Percentiles rank a stretch among this genome's conserved stretches.
phyloP scores from a whole-genome alignment of 257 asterid species.

The Petrea volubilis region DNA sequence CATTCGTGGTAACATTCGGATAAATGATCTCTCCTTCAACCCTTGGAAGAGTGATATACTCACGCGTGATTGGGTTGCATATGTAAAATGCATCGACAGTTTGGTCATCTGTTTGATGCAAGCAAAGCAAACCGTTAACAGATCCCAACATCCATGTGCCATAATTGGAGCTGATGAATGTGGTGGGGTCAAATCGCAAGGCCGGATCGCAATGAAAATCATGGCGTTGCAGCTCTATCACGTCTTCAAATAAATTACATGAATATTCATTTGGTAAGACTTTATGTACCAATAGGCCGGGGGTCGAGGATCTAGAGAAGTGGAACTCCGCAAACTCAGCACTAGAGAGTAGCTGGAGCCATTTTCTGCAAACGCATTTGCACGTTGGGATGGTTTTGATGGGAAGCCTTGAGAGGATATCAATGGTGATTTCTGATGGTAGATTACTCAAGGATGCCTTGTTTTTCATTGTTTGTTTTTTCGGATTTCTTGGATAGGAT shows the following conservation, averaged over 20 bases:
- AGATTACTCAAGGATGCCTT: conserved; percentile 8
- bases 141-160: conserved; percentile 13
- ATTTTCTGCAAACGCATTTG: conserved; percentile 37
- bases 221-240: neutral
- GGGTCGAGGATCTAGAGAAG: conserved; percentile 19
- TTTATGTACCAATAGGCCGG: conserved; percentile 25
- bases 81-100: neutral
- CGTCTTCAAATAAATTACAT: conserved; percentile 10
- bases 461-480: neutral
- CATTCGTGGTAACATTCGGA: conserved; percentile 2
- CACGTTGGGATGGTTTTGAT: conserved; percentile 14
- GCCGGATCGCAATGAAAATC: conserved; percentile 21
- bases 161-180: neutral
- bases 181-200: conserved; percentile 9
- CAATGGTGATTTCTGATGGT: conserved; percentile 26
- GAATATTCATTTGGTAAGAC: no score
- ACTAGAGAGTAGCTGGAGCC: conserved; percentile 23
- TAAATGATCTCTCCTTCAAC: neutral
- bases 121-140: conserved; percentile 30
- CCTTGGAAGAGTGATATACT: neutral
- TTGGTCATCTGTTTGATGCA: neutral
- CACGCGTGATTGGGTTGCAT: neutral
- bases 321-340: conserved; percentile 29
- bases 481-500: neutral
- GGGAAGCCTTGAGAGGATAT: conserved; percentile 39